Conservation (phyloP, 331 rosid genomes). For the Acacia pycnantha region DNA sequence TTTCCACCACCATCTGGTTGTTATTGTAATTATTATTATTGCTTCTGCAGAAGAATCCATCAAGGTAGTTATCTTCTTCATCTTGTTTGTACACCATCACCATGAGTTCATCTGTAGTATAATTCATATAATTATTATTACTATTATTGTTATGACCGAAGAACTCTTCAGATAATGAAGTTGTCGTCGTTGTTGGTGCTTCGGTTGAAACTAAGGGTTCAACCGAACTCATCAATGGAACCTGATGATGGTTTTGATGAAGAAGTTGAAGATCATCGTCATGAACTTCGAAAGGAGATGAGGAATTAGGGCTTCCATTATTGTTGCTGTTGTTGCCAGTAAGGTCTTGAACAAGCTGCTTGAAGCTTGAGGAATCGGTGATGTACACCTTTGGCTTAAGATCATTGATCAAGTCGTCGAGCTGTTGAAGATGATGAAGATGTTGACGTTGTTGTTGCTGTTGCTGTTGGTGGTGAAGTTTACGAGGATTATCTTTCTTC, state of each 20-base stretch:
- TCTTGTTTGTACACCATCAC: not conserved
- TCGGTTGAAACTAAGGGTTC: conserved; percentile 5
- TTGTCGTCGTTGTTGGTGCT: not conserved
- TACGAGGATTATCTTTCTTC: conserved; percentile 31
- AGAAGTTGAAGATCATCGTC: not conserved
- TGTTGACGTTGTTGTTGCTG: conserved; percentile 1
- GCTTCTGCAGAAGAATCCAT: not conserved
- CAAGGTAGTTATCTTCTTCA: not conserved
- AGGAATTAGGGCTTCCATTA: conserved; percentile 28
- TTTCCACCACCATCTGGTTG: not conserved
- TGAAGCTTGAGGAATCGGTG: conserved; percentile 61
- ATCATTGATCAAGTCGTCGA: conserved; percentile 49
- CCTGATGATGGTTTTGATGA: not conserved
- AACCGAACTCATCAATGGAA: conserved; percentile 16
- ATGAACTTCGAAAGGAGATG: conserved; percentile 17
- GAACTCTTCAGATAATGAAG: not conserved
- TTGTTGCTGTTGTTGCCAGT: conserved; percentile 38
- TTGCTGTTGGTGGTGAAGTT: conserved; percentile 14
- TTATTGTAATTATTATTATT: too few relatives aligned
- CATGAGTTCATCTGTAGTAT: not conserved
- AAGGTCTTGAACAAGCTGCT: conserved; percentile 64
- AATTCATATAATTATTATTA: not conserved
- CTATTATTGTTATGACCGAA: not conserved
- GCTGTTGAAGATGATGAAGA: conserved; percentile 7
- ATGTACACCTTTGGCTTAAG: conserved; percentile 73